Conservation (phyloP, 768 basidiomycete species). For the Hypholoma fasciculare region DNA sequence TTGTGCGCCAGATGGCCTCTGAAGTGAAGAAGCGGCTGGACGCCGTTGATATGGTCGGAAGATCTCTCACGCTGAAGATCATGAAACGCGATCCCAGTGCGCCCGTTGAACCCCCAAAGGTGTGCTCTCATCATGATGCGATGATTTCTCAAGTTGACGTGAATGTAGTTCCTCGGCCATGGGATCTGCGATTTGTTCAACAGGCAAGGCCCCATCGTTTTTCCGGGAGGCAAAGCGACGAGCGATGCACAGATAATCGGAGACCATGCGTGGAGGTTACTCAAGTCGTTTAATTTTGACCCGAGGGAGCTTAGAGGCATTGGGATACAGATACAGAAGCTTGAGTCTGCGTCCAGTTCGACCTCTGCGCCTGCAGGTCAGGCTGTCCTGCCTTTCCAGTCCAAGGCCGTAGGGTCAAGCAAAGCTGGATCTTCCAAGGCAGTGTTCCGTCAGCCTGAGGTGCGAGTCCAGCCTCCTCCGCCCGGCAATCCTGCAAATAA, state of each 20-base stretch:
- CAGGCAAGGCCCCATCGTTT: constrained; percentile 64
- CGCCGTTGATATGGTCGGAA: constrained; percentile 66
- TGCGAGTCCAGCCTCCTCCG: constrained; percentile 20
- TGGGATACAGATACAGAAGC: constrained; percentile 87
- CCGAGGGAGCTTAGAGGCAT: constrained; percentile 89
- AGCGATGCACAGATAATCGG: constrained; percentile 73
- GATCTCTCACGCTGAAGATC: constrained; percentile 81
- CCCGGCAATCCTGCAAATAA: neutral
- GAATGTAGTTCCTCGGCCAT: constrained; percentile 82
- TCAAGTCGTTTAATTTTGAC: constrained; percentile 74
- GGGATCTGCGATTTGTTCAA: constrained; percentile 83
- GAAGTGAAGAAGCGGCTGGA: constrained; percentile 78
- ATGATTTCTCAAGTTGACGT: neutral
- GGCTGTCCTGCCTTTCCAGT: constrained; percentile 58
- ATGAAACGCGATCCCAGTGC: constrained; percentile 86
- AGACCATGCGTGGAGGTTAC: constrained; percentile 72
- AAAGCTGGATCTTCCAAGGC: constrained; percentile 15
- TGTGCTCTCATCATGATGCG: constrained; percentile 26
- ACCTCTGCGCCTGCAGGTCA: constrained; percentile 49
- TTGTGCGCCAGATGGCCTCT: constrained; percentile 72
- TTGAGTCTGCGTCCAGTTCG: constrained; percentile 53
- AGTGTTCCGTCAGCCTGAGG: constrained; percentile 6
- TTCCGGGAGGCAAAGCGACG: constrained; percentile 66
- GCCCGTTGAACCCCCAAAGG: constrained; percentile 90
- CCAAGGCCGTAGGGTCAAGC: constrained; percentile 14